Base-by-base conservation (phyloP, 306 rosid species). In the Hippophae tibetana region DNA sequence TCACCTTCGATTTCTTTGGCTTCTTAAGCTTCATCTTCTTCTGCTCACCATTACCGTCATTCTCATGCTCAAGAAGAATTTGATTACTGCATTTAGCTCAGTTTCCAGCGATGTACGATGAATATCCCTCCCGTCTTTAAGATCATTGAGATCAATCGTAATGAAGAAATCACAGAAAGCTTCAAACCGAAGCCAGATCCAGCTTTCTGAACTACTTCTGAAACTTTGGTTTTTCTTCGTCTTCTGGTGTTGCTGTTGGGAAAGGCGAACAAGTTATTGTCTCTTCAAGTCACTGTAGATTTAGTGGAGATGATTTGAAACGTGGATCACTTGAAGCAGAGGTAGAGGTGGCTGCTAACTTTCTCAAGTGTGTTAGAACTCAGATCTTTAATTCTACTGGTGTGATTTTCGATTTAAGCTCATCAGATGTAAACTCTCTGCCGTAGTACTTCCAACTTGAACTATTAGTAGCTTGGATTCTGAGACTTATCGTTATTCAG, bases 351-450 rank as follows among this genome's bases (percentile, higher is more conserved):
- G 71, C 66, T 9, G 66, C 62, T 26, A 71, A 51, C 62, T 78
- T 49, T 62, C 68, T 18, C 61, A 66, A 13, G 52, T 50, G 71
- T 47, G 75, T 78, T 14, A 63, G 60, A 50, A 58, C 67, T 58
- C 67, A 72, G 72, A 67, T 71, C 54, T 45, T 62, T 50, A 18
- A 73, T 10, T 75, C 78, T n/a, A 42, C 52, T 43, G 57, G 52
- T 58, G 61, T 55, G 74, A 75, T 53, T 65, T 65, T 69, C 72
- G 62, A 61, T 67, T 78, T 50, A 75, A 78, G 68, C 49, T 67
- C 81, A 60, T 79, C 64, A 50, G 25, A 2, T 42, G 56, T 23
- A 57, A 49, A 18, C 18, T 18, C 18, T 18, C 47, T n/a, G 6
- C 5, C 4, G 72, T 78, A 45, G 72, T 76, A 31, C 56, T 18